These are phyloP conservation scores for Fusarium liriodendri DNA, from an alignment of 2,329 filamentous ascomycete genomes.

Conservation along the genomic window DNA sequence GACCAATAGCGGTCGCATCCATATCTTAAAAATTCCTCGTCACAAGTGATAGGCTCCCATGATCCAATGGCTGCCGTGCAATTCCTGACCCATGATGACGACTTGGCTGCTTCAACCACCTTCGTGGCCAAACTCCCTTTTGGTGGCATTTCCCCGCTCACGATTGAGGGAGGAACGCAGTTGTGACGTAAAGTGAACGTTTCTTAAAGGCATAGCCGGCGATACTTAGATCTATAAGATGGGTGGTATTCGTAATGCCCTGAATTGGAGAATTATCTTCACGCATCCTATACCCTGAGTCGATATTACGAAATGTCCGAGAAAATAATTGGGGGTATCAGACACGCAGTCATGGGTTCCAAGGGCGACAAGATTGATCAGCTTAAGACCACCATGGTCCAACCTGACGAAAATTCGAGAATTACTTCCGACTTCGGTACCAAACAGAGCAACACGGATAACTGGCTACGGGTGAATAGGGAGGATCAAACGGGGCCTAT, in stretches of 20 bases:
- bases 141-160: conserved; percentile 7
- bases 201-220: background rate
- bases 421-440: conserved; percentile 84
- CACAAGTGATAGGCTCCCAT: no score
- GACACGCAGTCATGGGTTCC: conserved; percentile 56
- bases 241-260: background rate
- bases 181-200: conserved; percentile 40
- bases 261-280: background rate
- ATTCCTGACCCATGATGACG: conserved; percentile 10
- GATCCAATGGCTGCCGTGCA: no score
- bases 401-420: conserved; percentile 66
- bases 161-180: background rate
- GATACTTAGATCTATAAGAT: no score
- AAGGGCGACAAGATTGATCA: conserved; percentile 69
- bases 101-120: background rate
- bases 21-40: no score
- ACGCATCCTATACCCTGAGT: background rate
- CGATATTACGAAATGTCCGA: conserved; percentile 32
- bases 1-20: conserved; percentile 5
- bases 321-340: conserved; percentile 48
- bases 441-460: conserved; percentile 78
- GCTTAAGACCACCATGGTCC: conserved; percentile 67
- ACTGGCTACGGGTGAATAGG: conserved; percentile 77
- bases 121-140: background rate
- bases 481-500: conserved; percentile 73